These are phyloP conservation scores for Xylaria palmicola DNA, from an alignment of 495 filamentous ascomycete genomes.

Conservation along the genomic window DNA sequence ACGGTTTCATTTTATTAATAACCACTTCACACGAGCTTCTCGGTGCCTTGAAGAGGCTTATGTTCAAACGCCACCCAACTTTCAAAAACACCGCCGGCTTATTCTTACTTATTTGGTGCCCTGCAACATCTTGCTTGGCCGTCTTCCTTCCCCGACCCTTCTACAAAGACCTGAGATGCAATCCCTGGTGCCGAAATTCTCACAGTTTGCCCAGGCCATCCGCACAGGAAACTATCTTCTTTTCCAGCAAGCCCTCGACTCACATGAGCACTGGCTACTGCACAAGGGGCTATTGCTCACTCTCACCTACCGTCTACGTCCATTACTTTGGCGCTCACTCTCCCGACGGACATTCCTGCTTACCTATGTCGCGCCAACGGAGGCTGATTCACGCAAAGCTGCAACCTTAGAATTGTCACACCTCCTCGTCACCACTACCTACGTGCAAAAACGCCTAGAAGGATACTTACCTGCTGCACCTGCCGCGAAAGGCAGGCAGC, in stretches of 20 bases:
- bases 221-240: constrained; percentile 72
- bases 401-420: constrained; percentile 57
- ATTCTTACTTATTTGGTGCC: constrained; percentile 86
- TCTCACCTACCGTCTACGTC: constrained; percentile 67
- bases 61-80: constrained; percentile 66
- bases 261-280: constrained; percentile 67
- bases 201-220: constrained; percentile 72
- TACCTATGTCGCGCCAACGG: constrained; percentile 55
- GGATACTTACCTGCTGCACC: constrained; percentile 41
- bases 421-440: constrained; percentile 50
- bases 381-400: constrained; percentile 50
- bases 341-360: constrained; percentile 68
- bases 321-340: constrained; percentile 82
- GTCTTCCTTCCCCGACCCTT: constrained; percentile 69
- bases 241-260: constrained; percentile 65
- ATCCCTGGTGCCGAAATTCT: constrained; percentile 68
- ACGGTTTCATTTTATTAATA: constrained; percentile 79
- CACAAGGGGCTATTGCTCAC: constrained; percentile 72
- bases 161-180: constrained; percentile 70
- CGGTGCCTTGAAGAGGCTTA: constrained; percentile 76
- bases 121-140: constrained; percentile 78
- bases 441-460: constrained; percentile 52
- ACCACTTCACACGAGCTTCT: constrained; percentile 73
- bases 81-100: constrained; percentile 67
- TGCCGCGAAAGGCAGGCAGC: constrained; percentile 22